Conservation (phyloP, 1,284 basidiomycete genomes). For the Phellopilus nigrolimitatus region DNA sequence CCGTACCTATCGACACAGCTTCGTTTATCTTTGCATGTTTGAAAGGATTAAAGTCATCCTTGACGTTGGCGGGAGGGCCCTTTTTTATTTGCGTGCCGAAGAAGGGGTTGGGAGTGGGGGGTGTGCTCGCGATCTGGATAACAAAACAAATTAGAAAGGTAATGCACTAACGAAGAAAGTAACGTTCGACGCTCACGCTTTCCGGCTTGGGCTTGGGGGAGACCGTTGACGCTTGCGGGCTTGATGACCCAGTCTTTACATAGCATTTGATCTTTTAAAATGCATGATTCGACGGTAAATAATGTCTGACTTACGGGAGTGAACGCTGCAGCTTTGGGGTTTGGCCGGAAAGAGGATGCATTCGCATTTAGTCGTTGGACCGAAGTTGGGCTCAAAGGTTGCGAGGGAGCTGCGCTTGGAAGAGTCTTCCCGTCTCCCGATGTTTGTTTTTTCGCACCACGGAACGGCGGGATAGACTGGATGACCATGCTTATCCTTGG, state of each 20-base stretch:
- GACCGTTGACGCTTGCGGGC: slow-evolving; percentile 19
- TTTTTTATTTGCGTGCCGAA: slow-evolving; percentile 80
- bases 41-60: slow-evolving; percentile 95
- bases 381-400: slow-evolving; percentile 41
- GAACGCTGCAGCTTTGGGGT: slow-evolving; percentile 73
- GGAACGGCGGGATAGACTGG: slow-evolving; percentile 90
- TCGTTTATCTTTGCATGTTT: slow-evolving; percentile 77
- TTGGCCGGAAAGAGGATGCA: slow-evolving; percentile 78
- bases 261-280: background rate
- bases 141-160: background rate
- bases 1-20: slow-evolving; percentile 62
- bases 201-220: slow-evolving; percentile 63
- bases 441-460: slow-evolving; percentile 48
- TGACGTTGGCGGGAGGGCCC: slow-evolving; percentile 66
- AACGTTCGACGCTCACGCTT: slow-evolving; percentile 37
- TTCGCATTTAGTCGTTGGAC: slow-evolving; percentile 58
- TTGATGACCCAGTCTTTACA: slow-evolving; percentile 17
- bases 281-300: background rate
- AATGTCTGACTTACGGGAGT: slow-evolving; percentile 48
- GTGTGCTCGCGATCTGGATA: slow-evolving; percentile 30
- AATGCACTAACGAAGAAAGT: background rate
- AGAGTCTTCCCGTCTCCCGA: slow-evolving; percentile 26
- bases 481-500: slow-evolving; percentile 63
- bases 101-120: slow-evolving; percentile 69
- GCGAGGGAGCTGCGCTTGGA: slow-evolving; percentile 28